phyloP scores from a whole-genome alignment of 257 asterid species.

The Eucommia ulmoides region DNA sequence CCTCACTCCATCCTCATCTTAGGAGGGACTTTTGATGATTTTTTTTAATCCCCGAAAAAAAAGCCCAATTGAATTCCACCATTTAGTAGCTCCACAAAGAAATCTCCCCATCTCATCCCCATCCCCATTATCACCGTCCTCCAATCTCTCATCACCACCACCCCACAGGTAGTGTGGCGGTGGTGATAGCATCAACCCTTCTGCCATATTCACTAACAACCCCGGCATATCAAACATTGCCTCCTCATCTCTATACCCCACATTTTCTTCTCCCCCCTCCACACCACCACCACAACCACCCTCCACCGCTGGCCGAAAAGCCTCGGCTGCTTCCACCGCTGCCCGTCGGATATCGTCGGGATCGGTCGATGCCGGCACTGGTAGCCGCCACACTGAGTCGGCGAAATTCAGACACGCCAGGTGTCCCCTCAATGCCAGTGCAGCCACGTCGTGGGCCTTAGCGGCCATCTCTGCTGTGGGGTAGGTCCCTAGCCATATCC shows the following conservation, averaged over 20 bases:
- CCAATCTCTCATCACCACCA: conserved; percentile 20
- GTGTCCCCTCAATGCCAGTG: conserved; percentile 48
- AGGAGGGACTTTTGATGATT: no score
- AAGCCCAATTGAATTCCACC: no score
- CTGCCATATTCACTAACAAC: conserved; percentile 18
- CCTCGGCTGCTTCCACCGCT: conserved; percentile 43
- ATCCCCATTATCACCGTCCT: no score
- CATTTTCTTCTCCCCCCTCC: not conserved
- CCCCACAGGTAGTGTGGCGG: conserved; percentile 24
- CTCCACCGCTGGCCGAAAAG: conserved; percentile 19
- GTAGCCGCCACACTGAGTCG: conserved; percentile 46
- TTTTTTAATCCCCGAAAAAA: no score
- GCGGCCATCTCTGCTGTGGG: conserved; percentile 88
- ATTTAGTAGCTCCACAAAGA: conserved; percentile 37
- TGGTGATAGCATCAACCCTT: conserved; percentile 52
- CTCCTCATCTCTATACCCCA: conserved; percentile 6
- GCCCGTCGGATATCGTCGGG: conserved; percentile 34
- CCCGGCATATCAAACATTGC: conserved; percentile 10
- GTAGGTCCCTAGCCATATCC: conserved; percentile 72
- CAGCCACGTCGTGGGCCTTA: conserved; percentile 67
- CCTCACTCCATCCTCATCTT: no score
- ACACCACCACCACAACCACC: not conserved
- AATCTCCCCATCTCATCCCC: conserved; percentile 41
- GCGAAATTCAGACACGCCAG: conserved; percentile 53
- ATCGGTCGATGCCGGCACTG: conserved; percentile 25